phyloP scores from a whole-genome alignment of 768 basidiomycete species.

The Trametes cinnabarina region DNA sequence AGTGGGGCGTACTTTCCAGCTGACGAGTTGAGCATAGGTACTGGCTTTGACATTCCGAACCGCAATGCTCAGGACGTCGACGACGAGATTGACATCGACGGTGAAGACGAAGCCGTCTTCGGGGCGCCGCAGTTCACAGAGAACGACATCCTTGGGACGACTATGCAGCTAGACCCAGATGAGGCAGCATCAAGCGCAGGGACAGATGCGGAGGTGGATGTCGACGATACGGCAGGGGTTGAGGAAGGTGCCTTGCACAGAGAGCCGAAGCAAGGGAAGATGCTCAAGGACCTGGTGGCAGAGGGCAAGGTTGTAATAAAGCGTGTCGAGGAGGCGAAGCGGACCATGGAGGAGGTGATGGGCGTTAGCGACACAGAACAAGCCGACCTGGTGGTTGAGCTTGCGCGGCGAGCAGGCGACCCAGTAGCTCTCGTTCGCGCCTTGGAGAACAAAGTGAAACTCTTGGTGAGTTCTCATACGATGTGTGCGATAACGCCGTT shows the following conservation, averaged over 20 bases:
- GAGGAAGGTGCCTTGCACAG: conserved; percentile 26
- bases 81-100: conserved; percentile 78
- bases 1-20: background rate
- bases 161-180: background rate
- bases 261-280: conserved; percentile 24
- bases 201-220: conserved; percentile 37
- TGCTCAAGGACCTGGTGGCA: conserved; percentile 51
- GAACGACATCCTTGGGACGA: conserved; percentile 53
- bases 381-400: conserved; percentile 40
- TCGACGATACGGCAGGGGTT: conserved; percentile 38
- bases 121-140: conserved; percentile 78
- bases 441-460: conserved; percentile 59
- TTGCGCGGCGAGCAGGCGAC: conserved; percentile 50
- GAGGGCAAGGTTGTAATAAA: conserved; percentile 41
- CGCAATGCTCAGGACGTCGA: conserved; percentile 62
- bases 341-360: conserved; percentile 40
- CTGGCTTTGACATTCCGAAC: conserved; percentile 69
- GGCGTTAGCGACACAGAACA: conserved; percentile 35
- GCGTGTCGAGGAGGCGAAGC: conserved; percentile 28
- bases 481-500: background rate
- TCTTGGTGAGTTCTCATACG: conserved; percentile 44
- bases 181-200: conserved; percentile 9
- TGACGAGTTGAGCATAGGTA: conserved; percentile 40
- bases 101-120: conserved; percentile 65
- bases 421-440: conserved; percentile 48